Percentiles rank a stretch among this genome's conserved stretches.
These are phyloP conservation scores for Alternaria conjuncta DNA, from an alignment of 2,329 filamentous ascomycete species.

Conservation along the genomic window DNA sequence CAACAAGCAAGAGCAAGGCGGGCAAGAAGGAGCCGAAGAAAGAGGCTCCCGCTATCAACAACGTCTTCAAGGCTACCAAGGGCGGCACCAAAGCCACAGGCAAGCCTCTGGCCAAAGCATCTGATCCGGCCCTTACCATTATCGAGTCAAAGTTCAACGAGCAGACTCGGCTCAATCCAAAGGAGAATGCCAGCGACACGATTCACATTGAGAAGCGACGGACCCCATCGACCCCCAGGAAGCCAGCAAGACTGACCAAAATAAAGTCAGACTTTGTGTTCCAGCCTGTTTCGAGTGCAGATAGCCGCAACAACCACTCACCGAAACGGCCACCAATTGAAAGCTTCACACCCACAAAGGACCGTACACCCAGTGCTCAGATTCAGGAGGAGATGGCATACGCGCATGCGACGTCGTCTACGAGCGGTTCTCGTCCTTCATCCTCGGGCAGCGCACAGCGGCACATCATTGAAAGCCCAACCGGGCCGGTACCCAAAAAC, in stretches of 20 bases:
- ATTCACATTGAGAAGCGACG: constrained; percentile 17
- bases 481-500: constrained; percentile 27
- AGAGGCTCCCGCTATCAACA: constrained; percentile 31
- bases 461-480: constrained; percentile 31
- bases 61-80: constrained; percentile 41
- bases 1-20: constrained; percentile 30
- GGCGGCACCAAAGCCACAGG: constrained; percentile 17
- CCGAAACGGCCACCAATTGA: constrained; percentile 38
- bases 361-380: constrained; percentile 38
- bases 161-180: constrained; percentile 12
- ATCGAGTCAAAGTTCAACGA: constrained; percentile 15
- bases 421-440: constrained; percentile 34
- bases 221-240: constrained; percentile 27
- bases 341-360: constrained; percentile 37
- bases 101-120: constrained; percentile 19
- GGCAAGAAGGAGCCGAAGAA: constrained; percentile 35
- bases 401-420: constrained; percentile 12
- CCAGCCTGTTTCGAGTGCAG: constrained; percentile 35
- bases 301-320: constrained; percentile 42
- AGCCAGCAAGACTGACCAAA: constrained; percentile 26
- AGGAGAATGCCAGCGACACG: constrained; percentile 20
- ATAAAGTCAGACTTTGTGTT: constrained; percentile 33
- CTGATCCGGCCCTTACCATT: constrained; percentile 4
- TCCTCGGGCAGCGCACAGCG: constrained; percentile 32
- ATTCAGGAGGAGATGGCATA: constrained; percentile 28